Percentiles rank a stretch among this genome's conserved stretches.
Evolutionary conservation across 768 basidiomycete species (phyloP).

Genomic region (Panaeolus papilionaceus): DNA sequence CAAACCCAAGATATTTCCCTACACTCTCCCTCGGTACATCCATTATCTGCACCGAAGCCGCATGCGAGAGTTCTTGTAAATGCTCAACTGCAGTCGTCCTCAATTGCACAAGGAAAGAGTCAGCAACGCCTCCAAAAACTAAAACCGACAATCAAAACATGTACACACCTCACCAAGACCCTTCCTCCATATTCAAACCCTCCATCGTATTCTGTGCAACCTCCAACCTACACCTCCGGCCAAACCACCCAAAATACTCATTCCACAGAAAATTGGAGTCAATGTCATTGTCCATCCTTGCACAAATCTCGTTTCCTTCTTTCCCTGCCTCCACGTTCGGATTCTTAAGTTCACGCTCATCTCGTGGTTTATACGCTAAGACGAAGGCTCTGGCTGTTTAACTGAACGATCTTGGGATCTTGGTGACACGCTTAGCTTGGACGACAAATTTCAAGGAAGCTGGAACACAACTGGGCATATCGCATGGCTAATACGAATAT

Average conservation of each 20-base stretch:
- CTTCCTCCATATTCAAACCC: slow-evolving; percentile 84
- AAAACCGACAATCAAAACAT: neutral
- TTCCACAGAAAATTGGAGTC: slow-evolving; percentile 85
- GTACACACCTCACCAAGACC: slow-evolving; percentile 78
- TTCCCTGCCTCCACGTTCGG: slow-evolving; percentile 32
- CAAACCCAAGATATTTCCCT: slow-evolving; percentile 65
- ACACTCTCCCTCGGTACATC: slow-evolving; percentile 79
- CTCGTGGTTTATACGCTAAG: too few relatives aligned
- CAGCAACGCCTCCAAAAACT: neutral
- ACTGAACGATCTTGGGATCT: too few relatives aligned
- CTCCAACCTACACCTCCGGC: slow-evolving; percentile 92
- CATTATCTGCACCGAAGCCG: slow-evolving; percentile 88
- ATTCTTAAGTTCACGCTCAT: too few relatives aligned
- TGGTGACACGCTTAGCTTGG: too few relatives aligned
- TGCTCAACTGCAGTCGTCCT: slow-evolving; percentile 48
- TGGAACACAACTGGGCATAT: too few relatives aligned
- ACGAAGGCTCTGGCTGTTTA: too few relatives aligned
- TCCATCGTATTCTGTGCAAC: slow-evolving; percentile 95
- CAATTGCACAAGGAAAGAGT: neutral
- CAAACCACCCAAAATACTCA: slow-evolving; percentile 97
- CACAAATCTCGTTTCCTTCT: too few relatives aligned
- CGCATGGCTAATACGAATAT: too few relatives aligned
- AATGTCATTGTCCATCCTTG: slow-evolving; percentile 71
- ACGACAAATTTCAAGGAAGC: too few relatives aligned
- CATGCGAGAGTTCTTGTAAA: slow-evolving; percentile 54